Evolutionary conservation across 2,329 filamentous ascomycete species (phyloP).

Genomic region (Ilyonectria robusta): DNA sequence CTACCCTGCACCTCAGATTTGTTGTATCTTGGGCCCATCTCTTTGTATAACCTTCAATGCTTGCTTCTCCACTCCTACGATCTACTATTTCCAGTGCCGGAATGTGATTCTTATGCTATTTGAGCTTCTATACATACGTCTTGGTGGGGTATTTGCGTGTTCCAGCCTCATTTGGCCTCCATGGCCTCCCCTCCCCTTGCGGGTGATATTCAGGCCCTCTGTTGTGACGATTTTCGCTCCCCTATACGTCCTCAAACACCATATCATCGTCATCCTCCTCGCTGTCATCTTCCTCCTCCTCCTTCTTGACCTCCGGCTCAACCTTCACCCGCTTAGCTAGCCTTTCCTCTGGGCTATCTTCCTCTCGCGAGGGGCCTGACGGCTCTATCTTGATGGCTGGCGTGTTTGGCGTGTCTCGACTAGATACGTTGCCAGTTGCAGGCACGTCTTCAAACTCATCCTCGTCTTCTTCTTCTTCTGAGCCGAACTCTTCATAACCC

Average conservation of each 20-base stretch:
- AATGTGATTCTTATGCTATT: too few species aligned
- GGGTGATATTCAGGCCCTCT: neutral
- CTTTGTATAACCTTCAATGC: neutral
- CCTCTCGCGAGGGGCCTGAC: conserved; percentile 45
- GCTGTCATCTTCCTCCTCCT: conserved; percentile 64
- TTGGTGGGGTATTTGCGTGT: conserved; percentile 21
- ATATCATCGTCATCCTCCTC: conserved; percentile 62
- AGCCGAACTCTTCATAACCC: conserved; percentile 50
- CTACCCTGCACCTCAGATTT: neutral
- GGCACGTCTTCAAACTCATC: conserved; percentile 67
- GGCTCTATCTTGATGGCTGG: conserved; percentile 54
- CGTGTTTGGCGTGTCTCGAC: conserved; percentile 51
- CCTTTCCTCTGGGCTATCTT: conserved; percentile 57
- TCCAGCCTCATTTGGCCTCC: neutral
- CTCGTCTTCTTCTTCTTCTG: conserved; percentile 58
- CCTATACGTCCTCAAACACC: conserved; percentile 71
- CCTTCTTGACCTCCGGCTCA: conserved; percentile 64
- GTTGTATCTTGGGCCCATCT: neutral
- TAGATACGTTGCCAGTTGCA: conserved; percentile 52
- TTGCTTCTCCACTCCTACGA: neutral
- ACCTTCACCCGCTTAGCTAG: conserved; percentile 74
- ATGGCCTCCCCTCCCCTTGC: neutral
- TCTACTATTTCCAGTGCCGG: neutral
- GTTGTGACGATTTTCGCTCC: neutral
- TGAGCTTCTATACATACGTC: conserved; percentile 16